Base-by-base conservation (phyloP, 805 yeast genomes). In the Pichia scutulata region DNA sequence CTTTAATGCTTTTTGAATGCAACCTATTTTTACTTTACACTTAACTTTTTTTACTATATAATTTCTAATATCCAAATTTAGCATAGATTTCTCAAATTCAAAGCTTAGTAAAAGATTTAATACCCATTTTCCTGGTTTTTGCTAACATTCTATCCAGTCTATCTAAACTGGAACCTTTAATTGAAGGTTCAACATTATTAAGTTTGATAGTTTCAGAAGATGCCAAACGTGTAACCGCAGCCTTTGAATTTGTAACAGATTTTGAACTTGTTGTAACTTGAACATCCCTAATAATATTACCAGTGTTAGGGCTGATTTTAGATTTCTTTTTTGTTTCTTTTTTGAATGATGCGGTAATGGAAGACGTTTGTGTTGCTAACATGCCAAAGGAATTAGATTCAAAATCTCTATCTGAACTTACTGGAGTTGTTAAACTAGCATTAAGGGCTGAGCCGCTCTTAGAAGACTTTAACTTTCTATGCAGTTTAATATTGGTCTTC, bases 381-480 rank as follows among this genome's bases (percentile, higher is more conserved):
- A 66, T 33, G 23, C 65, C 62, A 8, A 56, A 40, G 2, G 53
- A 39, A 19, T 41, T 50, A 16, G 56, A 58, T 14, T 53, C 60
- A 16, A n/a, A 36, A 7, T 24, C 47, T 14, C 44, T 47, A 19
- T 41, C 44, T n/a, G n/a, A 40, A 22, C 7, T 22, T 3, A 14
- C 23, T 16, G 42, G 13, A 14, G 13, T 22, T 19, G 23, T n/a
- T 6, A 43, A 22, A 21, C 41, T 30, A 19, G n/a, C 33, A 25
- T n/a, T 43, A 10, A 46, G 39, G 18, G 40, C 46, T 28, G 30
- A 40, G 8, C 10, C n/a, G 24, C 9, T 63, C 26, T 64, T 62
- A 42, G 64, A 64, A 12, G 82, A 77, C 60, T 78, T 61, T 49
- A 75, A 76, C 43, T 83, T 75, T 54, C 85, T 75, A 9, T 85